Evolutionary conservation across 192 early-diverging fungal species (phyloP), one percentile per base, ranked within the genome.

Genomic region (Jimgerdemannia lactiflua): DNA sequence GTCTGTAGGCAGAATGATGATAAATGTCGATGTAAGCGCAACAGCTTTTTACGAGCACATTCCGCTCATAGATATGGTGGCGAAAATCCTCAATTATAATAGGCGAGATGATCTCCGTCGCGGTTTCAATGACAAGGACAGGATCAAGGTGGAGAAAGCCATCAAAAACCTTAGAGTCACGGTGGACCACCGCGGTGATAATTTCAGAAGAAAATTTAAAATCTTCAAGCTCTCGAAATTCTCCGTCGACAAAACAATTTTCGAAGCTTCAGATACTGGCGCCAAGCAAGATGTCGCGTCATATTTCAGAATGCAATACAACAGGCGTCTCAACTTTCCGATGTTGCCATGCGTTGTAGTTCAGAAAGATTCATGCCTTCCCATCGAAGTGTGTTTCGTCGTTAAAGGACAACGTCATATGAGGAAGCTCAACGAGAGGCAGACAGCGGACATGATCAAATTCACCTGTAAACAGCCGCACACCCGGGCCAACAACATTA

Each of bases 391-490:
- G 42, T 97, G 95, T 83, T 86, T 88, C 39, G 87, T 99, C 42
- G 80, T 92, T 43, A 86, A 90, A 42, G 96, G 95, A 67, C 95
- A 96, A 83, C 89, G 95, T 64, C 90, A 94, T 77, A 81, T 90
- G 75, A 86, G 93, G 73, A 95, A 95, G 76, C 80, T 97, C 49
- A 91, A 94, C 74, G 94, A 97, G 68, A 81, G 81, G 42, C 92
- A 96, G 86, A 97, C 96, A 0, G 92, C 95, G 0, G 95, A 99
- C 75, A 97, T 99, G 96, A 97, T 99, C 77, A 94, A 90, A 42
- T 95, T 94, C 77, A 96, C 95, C 0, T 95, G 94, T 77, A 91
- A 93, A 80, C 87, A 86, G 42, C 97, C 97, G 1, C 85, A 89
- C 67, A 87, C 94, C n/a, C 93, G 96, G 70, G 88, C 89, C 71